phyloP scores from a whole-genome alignment of 75 land plant species.

The Chamaecyparis obtusa region DNA sequence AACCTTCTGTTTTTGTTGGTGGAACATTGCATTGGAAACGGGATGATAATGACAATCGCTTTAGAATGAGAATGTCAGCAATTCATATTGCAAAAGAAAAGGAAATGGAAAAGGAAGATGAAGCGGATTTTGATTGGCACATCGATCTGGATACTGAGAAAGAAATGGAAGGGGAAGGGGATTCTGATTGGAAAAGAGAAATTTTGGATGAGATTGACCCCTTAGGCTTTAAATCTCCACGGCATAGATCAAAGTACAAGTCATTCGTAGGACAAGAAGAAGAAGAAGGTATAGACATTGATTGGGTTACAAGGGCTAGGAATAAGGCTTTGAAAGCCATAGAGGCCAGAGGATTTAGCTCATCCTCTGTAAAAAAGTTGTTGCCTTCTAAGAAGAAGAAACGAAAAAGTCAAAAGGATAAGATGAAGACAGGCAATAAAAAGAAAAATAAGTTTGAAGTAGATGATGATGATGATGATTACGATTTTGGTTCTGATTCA shows the following conservation, averaged over 20 bases:
- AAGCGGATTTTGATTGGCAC: not conserved
- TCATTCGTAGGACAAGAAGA: constrained; percentile 26
- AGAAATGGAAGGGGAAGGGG: constrained; percentile 10
- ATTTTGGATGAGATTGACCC: constrained; percentile 48
- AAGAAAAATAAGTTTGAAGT: constrained; percentile 10
- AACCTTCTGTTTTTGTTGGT: not conserved
- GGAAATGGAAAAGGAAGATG: not conserved
- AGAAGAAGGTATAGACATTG: constrained; percentile 16
- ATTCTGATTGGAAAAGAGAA: constrained; percentile 46
- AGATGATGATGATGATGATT: constrained; percentile 12
- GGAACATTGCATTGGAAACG: not conserved
- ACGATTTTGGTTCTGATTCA: constrained; percentile 12
- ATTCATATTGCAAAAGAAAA: not conserved
- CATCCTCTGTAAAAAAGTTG: constrained; percentile 26
- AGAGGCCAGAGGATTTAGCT: constrained; percentile 47
- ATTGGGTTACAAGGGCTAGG: constrained; percentile 65
- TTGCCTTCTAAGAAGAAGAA: constrained; percentile 34
- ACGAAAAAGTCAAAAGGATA: not conserved
- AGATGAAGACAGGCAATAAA: constrained; percentile 14
- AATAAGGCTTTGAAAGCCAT: constrained; percentile 45
- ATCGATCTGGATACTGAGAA: not conserved
- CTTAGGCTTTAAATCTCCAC: constrained; percentile 9
- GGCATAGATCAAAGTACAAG: constrained; percentile 22
- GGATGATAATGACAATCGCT: not conserved
- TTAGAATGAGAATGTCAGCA: not conserved